Conservation (phyloP, 306 rosid species). For the Neltuma alba region DNA sequence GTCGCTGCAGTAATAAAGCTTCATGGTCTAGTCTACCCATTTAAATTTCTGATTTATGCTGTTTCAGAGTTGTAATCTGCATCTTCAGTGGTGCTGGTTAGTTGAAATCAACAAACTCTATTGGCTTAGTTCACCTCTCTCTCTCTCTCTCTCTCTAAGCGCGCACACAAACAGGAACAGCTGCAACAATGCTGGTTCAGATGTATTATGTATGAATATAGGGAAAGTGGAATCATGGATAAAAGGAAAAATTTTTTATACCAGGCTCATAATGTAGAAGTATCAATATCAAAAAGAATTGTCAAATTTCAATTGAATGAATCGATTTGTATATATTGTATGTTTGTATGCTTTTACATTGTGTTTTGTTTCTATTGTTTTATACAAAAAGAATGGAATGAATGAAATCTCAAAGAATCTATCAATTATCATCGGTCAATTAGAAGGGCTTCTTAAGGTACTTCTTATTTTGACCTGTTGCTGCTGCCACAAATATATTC, state of each 20-base stretch:
- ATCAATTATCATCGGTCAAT: no score
- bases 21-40: background rate
- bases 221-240: background rate
- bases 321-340: background rate
- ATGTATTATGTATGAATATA: no score
- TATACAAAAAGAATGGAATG: constrained; percentile 1
- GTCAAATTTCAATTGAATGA: constrained; percentile 38
- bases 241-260: background rate
- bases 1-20: background rate
- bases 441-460: constrained; percentile 64
- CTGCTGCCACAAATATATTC: background rate
- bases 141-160: background rate
- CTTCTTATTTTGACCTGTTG: background rate
- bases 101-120: background rate
- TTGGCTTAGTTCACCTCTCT: background rate
- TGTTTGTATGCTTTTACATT: constrained; percentile 41
- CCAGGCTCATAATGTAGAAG: background rate
- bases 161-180: background rate
- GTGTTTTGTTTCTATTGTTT: constrained; percentile 24
- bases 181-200: background rate
- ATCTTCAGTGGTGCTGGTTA: background rate
- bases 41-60: background rate
- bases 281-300: constrained; percentile 2
- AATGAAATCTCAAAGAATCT: background rate
- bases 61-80: background rate